phyloP scores from a whole-genome alignment of 2,329 filamentous ascomycete species.

The Metarhizium robertsii region DNA sequence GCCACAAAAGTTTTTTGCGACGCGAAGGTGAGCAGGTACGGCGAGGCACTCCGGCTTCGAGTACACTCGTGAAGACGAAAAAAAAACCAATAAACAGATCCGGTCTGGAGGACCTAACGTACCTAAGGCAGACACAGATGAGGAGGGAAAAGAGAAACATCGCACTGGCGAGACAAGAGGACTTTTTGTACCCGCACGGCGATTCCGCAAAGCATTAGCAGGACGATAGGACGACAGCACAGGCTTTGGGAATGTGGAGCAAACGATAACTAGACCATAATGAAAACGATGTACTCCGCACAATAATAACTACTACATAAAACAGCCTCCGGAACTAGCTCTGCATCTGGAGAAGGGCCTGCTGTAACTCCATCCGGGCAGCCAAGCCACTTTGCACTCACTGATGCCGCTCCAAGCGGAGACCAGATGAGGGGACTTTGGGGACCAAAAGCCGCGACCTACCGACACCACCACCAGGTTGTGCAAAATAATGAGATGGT shows the following conservation, averaged over 20 bases:
- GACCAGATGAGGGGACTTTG: background rate
- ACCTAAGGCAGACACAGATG: constrained; percentile 3
- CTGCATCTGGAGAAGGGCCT: background rate
- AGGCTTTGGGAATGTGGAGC: background rate
- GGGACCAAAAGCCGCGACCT: too few species aligned
- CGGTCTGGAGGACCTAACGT: constrained; percentile 4
- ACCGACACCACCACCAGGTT: too few species aligned
- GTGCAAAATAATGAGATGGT: too few species aligned
- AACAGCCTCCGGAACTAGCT: background rate
- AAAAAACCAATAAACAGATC: background rate
- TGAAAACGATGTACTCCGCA: background rate
- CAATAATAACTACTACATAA: too few species aligned
- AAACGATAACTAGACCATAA: background rate
- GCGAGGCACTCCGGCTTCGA: constrained; percentile 1
- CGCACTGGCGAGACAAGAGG: background rate
- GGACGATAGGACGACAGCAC: background rate
- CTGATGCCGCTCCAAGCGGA: background rate
- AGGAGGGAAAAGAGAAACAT: background rate
- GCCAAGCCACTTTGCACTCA: background rate
- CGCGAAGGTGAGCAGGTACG: background rate
- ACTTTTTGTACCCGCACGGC: constrained; percentile 7
- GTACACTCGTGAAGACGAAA: constrained; percentile 2
- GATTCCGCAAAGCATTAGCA: background rate
- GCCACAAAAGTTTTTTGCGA: background rate
- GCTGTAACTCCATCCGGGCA: background rate